These are phyloP conservation scores for Oryza rufipogon DNA, from an alignment of 176 grass and related monocot species.

Conservation along the genomic window DNA sequence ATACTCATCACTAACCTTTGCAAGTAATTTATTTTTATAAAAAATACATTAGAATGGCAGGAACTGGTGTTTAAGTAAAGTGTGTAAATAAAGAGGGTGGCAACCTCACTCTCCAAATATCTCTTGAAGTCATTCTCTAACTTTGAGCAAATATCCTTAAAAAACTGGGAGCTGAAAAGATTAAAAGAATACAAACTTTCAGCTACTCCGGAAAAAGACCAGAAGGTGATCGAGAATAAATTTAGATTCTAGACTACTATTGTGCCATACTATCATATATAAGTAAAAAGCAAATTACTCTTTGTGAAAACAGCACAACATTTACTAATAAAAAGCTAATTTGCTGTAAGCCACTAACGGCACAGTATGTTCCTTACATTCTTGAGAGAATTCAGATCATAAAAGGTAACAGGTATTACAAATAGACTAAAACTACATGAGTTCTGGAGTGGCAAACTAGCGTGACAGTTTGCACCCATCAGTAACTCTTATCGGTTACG, in stretches of 20 bases:
- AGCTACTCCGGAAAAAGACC: conserved; percentile 7
- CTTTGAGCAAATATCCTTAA: conserved; percentile 69
- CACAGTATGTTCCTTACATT: neutral
- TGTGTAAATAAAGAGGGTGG: conserved; percentile 2
- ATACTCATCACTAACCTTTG: conserved; percentile 70
- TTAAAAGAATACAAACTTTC: conserved; percentile 16
- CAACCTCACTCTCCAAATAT: conserved; percentile 77
- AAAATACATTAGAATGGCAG: conserved; percentile 1
- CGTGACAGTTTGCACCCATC: neutral
- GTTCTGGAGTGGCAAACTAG: neutral
- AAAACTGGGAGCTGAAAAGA: conserved; percentile 74
- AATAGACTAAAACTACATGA: conserved; percentile 9
- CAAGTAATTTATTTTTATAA: conserved; percentile 23
- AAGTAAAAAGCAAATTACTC: conserved; percentile 15
- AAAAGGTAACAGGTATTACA: neutral
- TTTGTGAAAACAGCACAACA: conserved; percentile 17
- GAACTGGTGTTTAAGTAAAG: neutral
- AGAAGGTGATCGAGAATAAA: conserved; percentile 1
- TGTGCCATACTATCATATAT: conserved; percentile 21
- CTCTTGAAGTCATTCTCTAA: conserved; percentile 73
- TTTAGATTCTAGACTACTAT: neutral
- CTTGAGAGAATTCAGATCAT: neutral
- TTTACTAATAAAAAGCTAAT: neutral
- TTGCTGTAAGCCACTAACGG: neutral
- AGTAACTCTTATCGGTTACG: neutral